Conservation (phyloP, 1,139 yeast species). For the Meyerozyma guilliermondii region DNA sequence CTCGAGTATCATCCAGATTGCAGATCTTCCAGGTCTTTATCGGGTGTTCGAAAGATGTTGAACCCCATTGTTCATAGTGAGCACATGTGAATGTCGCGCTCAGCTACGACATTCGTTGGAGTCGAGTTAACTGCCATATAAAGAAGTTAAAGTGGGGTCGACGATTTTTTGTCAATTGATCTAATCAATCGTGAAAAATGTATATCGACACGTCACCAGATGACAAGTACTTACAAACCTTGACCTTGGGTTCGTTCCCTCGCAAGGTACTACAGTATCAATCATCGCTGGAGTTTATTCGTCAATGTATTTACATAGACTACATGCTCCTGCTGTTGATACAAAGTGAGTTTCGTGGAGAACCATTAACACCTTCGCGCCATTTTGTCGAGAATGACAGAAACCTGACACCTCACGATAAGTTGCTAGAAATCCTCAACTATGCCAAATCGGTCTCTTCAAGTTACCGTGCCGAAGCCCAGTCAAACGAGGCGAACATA, state of each 20-base stretch:
- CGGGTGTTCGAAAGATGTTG: slow-evolving; percentile 89
- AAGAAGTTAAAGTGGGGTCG: neutral
- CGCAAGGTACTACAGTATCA: slow-evolving; percentile 27
- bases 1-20: slow-evolving; percentile 70
- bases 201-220: slow-evolving; percentile 19
- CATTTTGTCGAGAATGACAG: slow-evolving; percentile 13
- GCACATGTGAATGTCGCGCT: slow-evolving; percentile 1
- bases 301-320: slow-evolving; percentile 35
- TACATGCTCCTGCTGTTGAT: slow-evolving; percentile 34
- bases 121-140: neutral
- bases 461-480: slow-evolving; percentile 22
- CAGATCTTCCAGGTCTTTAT: slow-evolving; percentile 87
- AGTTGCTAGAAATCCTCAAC: slow-evolving; percentile 24
- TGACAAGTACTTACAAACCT: slow-evolving; percentile 20
- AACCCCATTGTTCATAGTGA: neutral
- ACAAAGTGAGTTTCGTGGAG: slow-evolving; percentile 27
- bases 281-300: slow-evolving; percentile 32
- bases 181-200: slow-evolving; percentile 11
- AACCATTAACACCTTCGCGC: slow-evolving; percentile 20
- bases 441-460: slow-evolving; percentile 26
- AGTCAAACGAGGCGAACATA: slow-evolving; percentile 26
- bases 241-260: slow-evolving; percentile 39
- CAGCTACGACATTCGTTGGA: neutral
- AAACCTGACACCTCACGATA: slow-evolving; percentile 15
- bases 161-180: neutral